Evolutionary conservation across 345 rosid species (phyloP).

Genomic region (Schrenkiella parvula): DNA sequence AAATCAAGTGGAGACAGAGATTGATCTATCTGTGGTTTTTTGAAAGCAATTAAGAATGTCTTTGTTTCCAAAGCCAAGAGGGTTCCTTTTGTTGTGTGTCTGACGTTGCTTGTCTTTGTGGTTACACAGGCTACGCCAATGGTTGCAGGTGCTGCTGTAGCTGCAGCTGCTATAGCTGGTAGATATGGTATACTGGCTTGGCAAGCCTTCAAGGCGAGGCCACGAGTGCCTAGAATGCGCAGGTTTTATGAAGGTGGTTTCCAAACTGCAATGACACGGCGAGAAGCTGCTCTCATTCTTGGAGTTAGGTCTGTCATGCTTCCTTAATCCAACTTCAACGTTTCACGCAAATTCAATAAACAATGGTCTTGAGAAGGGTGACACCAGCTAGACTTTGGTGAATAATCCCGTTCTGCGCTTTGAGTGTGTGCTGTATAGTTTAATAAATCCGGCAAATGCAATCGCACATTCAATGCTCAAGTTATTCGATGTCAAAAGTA

Average conservation of each 20-base stretch:
- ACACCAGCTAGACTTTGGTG: neutral
- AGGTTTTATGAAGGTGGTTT: constrained; percentile 85
- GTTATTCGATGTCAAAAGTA: neutral
- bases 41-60: neutral
- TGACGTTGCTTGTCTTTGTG: neutral
- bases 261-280: constrained; percentile 63
- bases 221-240: constrained; percentile 50
- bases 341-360: too few species aligned
- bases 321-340: neutral
- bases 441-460: neutral
- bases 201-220: constrained; percentile 82
- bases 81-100: neutral
- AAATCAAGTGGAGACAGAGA: neutral
- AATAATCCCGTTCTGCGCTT: neutral
- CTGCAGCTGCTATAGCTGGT: constrained; percentile 84
- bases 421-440: neutral
- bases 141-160: constrained; percentile 58
- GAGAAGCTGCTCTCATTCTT: constrained; percentile 88
- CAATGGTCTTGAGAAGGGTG: neutral
- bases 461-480: neutral
- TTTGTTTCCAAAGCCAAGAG: constrained; percentile 8
- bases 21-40: neutral
- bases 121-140: constrained; percentile 60
- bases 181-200: constrained; percentile 75
- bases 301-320: constrained; percentile 56